phyloP scores from a whole-genome alignment of 1,139 yeast genomes.

The Candida sp. region DNA sequence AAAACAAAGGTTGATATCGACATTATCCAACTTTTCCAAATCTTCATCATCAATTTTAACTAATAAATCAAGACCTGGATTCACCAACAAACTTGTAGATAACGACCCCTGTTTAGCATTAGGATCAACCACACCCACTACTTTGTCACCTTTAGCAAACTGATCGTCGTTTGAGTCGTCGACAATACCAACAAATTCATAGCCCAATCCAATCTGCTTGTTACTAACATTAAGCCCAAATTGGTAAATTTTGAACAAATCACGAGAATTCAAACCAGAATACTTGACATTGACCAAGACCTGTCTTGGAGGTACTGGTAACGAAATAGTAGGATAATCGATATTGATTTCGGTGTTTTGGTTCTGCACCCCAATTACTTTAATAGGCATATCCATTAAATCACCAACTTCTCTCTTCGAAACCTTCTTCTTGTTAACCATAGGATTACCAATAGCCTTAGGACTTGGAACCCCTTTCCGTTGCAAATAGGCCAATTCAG shows the following conservation, averaged over 20 bases:
- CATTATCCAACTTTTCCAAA: slow-evolving; percentile 14
- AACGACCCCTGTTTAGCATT: slow-evolving; percentile 34
- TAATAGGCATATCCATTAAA: slow-evolving; percentile 32
- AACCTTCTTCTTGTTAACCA: slow-evolving; percentile 7
- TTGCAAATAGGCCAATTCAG: slow-evolving; percentile 39
- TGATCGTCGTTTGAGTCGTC: slow-evolving; percentile 17
- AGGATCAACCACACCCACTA: slow-evolving; percentile 37
- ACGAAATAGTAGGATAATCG: slow-evolving; percentile 35
- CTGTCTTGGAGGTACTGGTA: slow-evolving; percentile 30
- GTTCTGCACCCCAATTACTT: slow-evolving; percentile 40
- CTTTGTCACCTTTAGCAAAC: slow-evolving; percentile 31
- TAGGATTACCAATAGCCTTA: slow-evolving; percentile 8
- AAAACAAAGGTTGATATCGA: slow-evolving; percentile 16
- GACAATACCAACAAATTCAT: slow-evolving; percentile 38
- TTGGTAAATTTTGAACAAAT: slow-evolving; percentile 34
- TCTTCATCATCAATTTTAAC: slow-evolving; percentile 25
- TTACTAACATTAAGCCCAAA: slow-evolving; percentile 36
- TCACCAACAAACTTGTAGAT: slow-evolving; percentile 30
- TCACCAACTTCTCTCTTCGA: slow-evolving; percentile 19
- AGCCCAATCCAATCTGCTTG: slow-evolving; percentile 40
- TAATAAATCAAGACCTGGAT: slow-evolving; percentile 30
- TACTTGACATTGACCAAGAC: slow-evolving; percentile 37
- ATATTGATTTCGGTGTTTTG: slow-evolving; percentile 42
- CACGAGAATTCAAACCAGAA: slow-evolving; percentile 37
- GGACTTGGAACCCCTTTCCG: slow-evolving; percentile 18